These are phyloP conservation scores for Phytopythium delawarense DNA, from an alignment of 352 stramenopile genomes.

Conservation along the genomic window DNA sequence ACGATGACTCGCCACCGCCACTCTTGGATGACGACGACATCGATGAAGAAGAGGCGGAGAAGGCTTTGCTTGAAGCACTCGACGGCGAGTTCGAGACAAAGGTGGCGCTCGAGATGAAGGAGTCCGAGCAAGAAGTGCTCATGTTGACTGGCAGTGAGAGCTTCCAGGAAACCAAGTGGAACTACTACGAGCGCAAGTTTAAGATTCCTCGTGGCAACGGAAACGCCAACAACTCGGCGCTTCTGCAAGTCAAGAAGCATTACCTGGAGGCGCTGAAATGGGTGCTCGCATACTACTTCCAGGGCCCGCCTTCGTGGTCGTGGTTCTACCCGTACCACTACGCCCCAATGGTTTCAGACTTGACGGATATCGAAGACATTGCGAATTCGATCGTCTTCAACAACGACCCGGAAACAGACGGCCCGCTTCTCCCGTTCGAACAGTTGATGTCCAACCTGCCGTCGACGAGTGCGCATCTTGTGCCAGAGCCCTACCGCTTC, in stretches of 20 bases:
- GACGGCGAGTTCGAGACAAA: conserved; percentile 50
- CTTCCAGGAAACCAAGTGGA: conserved; percentile 84
- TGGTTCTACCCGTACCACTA: conserved; percentile 99
- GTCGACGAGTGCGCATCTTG: conserved; percentile 91
- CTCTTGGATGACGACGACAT: conserved; percentile 38
- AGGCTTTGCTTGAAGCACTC: conserved; percentile 52
- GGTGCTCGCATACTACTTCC: conserved; percentile 82
- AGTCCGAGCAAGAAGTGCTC: conserved; percentile 45
- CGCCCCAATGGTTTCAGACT: conserved; percentile 97
- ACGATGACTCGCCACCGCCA: conserved; percentile 29
- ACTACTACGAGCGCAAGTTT: conserved; percentile 85
- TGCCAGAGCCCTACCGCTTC: conserved; percentile 91
- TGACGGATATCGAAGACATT: conserved; percentile 87
- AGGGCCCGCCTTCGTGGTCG: conserved; percentile 95
- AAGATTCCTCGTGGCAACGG: conserved; percentile 53
- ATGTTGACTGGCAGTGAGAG: conserved; percentile 55
- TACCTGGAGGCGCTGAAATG: conserved; percentile 83
- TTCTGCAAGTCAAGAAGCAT: conserved; percentile 61
- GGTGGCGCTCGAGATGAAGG: conserved; percentile 32
- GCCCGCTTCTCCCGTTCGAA: conserved; percentile 95
- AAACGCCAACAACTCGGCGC: conserved; percentile 43
- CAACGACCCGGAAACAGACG: conserved; percentile 42
- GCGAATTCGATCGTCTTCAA: conserved; percentile 81
- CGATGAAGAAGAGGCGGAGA: conserved; percentile 51
- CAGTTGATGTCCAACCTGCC: conserved; percentile 98